phyloP scores from a whole-genome alignment of 2,329 filamentous ascomycete species.

The Diaporthe aspalathi region DNA sequence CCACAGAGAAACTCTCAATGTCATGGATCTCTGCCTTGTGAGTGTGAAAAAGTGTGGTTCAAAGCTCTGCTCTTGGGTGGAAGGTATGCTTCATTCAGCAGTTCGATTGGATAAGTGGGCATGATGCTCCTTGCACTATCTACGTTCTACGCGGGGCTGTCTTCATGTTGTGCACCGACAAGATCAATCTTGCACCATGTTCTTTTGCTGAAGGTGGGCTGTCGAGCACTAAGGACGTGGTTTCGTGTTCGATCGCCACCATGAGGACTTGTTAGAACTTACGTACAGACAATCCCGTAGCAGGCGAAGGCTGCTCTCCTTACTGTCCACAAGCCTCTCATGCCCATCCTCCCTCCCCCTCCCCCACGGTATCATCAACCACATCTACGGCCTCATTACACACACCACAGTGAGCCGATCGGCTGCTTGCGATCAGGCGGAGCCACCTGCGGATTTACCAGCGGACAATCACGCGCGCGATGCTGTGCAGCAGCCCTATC shows the following conservation, averaged over 20 bases:
- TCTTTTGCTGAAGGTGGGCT: too few species aligned
- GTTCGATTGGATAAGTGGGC: too few species aligned
- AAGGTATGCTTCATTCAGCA: too few species aligned
- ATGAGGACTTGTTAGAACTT: not conserved
- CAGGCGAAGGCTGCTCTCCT: conserved; percentile 49
- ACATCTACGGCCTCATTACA: conserved; percentile 56
- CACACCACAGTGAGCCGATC: conserved; percentile 73
- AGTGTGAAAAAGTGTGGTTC: not conserved
- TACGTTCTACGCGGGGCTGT: not conserved
- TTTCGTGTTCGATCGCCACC: not conserved
- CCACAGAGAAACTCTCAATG: not conserved
- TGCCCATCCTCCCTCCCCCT: conserved; percentile 62
- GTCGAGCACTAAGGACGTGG: not conserved
- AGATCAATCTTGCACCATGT: too few species aligned
- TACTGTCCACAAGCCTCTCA: conserved; percentile 57
- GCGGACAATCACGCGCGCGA: conserved; percentile 46
- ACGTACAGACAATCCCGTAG: not conserved
- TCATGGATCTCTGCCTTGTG: not conserved
- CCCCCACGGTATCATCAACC: conserved; percentile 34
- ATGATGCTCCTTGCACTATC: not conserved
- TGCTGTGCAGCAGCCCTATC: not conserved
- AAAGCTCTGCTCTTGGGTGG: not conserved
- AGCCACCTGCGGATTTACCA: conserved; percentile 53
- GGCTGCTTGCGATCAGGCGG: conserved; percentile 73
- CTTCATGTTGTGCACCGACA: too few species aligned